Evolutionary conservation across 768 basidiomycete genomes (phyloP), one percentile per base, ranked within the genome.

Genomic region (Termitomyces sp.): DNA sequence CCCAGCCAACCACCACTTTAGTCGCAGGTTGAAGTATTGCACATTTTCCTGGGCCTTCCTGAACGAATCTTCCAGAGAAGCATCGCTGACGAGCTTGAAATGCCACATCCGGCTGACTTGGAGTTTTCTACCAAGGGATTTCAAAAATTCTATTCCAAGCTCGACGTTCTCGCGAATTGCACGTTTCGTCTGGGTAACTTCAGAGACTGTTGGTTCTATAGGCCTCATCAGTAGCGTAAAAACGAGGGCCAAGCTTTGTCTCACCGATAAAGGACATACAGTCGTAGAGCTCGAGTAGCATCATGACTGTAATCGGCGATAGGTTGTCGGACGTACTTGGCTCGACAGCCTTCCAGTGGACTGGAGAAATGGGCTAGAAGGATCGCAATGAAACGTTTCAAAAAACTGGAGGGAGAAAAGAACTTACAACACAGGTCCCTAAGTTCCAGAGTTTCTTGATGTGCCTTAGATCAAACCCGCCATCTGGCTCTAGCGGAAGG

Each of bases 391-490:
- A 55, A 43, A n/a, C 12, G 17, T 17, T n/a, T 4, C 3, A 1
- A 28, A 14, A 0, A 21, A 30, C 17, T 6, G 3, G 8, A n/a
- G 12, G 4, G 12, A 17, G 28, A 14, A 43, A 1, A 31, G 40
- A 19, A 33, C 59, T 38, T 45, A 66, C 64, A 5, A 53, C 43
- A 37, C 63, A 66, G 7, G 53, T 57, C 21, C 64, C 63, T 19
- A 64, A 54, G 15, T 58, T 58, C 64, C 64, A 66, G 1, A 66
- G 49, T 28, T 56, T 44, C 46, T 60, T 64, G 40, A 66, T 54
- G 14, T 40, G 52, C 42, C 19, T 53, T 33, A 64, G 23, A 46
- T 66, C 61, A 6, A 66, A 50, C 37, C 56, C 61, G 3, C 64
- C 64, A 12, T 58, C 50, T n/a, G 56, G 48, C 48, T 64, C 63